Conservation (phyloP, 1,139 yeast species). For the Hansenula anomala region DNA sequence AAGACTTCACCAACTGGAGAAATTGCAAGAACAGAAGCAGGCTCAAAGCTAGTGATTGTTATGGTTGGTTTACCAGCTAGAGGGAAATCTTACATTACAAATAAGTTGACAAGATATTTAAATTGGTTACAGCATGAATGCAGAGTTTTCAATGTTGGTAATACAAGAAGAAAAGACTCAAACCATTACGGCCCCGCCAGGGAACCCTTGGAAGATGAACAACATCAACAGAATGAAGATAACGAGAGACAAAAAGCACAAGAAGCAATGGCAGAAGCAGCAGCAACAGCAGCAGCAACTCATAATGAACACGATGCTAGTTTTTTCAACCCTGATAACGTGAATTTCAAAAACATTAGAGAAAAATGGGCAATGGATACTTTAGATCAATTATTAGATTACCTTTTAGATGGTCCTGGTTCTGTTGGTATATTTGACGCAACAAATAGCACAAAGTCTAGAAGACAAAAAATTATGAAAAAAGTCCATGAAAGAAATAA, state of each 20-base stretch:
- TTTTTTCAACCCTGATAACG: constrained; percentile 81
- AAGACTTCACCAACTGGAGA: constrained; percentile 68
- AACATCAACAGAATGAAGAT: constrained; percentile 5
- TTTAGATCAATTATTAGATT: constrained; percentile 75
- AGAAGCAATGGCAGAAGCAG: too few relatives aligned
- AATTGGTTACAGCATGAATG: constrained; percentile 93
- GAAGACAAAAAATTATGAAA: constrained; percentile 66
- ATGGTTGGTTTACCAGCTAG: constrained; percentile 95
- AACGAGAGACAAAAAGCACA: constrained; percentile 4
- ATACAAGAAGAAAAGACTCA: constrained; percentile 76
- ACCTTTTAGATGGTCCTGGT: constrained; percentile 74
- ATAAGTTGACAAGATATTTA: constrained; percentile 78
- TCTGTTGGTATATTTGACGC: constrained; percentile 96
- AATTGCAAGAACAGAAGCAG: constrained; percentile 34
- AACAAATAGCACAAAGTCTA: constrained; percentile 76
- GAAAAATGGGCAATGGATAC: constrained; percentile 98
- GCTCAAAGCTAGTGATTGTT: constrained; percentile 82
- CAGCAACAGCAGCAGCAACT: too few relatives aligned
- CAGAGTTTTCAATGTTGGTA: constrained; percentile 89
- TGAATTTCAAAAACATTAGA: constrained; percentile 58
- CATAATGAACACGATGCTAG: constrained; percentile 57
- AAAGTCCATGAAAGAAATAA: constrained; percentile 62
- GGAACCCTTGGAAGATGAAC: constrained; percentile 50
- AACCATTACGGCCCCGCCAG: constrained; percentile 62
- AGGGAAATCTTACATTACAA: constrained; percentile 89